A percentile compares a stretch with the other conserved stretches of the same genome.
phyloP scores from a whole-genome alignment of 2,329 filamentous ascomycete species.

The Fusarium secorum region DNA sequence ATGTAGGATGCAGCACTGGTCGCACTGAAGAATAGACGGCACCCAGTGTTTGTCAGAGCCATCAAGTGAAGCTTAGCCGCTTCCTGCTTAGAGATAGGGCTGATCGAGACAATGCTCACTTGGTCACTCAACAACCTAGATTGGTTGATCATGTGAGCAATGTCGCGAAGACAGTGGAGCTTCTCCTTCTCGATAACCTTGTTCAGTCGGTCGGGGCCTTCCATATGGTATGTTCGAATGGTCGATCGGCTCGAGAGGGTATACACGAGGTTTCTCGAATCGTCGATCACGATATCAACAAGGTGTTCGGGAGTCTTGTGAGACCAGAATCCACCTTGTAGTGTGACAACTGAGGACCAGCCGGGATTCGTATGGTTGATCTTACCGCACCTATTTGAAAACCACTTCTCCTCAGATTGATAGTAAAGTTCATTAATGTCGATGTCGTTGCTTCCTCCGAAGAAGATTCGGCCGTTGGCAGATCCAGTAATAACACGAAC shows the following conservation, averaged over 20 bases:
- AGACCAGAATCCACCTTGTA: constrained; percentile 60
- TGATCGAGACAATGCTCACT: constrained; percentile 82
- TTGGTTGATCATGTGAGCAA: constrained; percentile 83
- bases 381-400: constrained; percentile 85
- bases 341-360: constrained; percentile 68
- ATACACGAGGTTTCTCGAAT: constrained; percentile 87
- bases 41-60: constrained; percentile 89
- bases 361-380: constrained; percentile 85
- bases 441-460: constrained; percentile 79
- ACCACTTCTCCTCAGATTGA: constrained; percentile 98
- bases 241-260: constrained; percentile 88
- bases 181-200: constrained; percentile 72
- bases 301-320: constrained; percentile 69
- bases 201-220: constrained; percentile 66
- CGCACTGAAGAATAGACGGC: constrained; percentile 89
- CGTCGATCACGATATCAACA: constrained; percentile 83
- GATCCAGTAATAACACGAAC: constrained; percentile 83
- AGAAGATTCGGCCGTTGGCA: constrained; percentile 90
- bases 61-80: constrained; percentile 87
- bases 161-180: constrained; percentile 70
- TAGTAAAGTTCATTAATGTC: constrained; percentile 96
- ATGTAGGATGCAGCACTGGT: constrained; percentile 78
- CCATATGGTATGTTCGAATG: constrained; percentile 91
- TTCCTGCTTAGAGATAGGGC: constrained; percentile 80
- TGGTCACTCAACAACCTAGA: constrained; percentile 74